Evolutionary conservation across 495 filamentous ascomycete species (phyloP).

Genomic region (Penicillium ucsense): DNA sequence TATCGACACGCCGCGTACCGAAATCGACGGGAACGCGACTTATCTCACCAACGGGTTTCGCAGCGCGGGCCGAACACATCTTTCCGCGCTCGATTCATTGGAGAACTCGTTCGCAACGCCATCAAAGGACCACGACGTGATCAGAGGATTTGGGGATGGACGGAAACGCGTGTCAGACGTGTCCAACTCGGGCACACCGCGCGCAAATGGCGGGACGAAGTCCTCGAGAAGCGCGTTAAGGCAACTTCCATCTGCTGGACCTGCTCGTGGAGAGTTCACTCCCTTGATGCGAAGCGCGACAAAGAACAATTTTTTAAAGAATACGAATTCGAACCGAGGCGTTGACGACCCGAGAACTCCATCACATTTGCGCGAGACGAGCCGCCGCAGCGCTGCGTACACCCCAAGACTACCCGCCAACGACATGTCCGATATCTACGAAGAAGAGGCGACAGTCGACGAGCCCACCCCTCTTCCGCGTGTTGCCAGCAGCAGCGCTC

Average conservation of each 20-base stretch:
- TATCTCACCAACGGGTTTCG: conserved; percentile 54
- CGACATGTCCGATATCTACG: conserved; percentile 58
- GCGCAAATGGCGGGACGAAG: conserved; percentile 42
- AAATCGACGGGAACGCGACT: conserved; percentile 66
- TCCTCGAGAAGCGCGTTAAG: conserved; percentile 45
- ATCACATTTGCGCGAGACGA: conserved; percentile 45
- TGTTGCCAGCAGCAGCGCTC: conserved; percentile 62
- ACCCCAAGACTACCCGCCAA: conserved; percentile 51
- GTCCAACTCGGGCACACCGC: conserved; percentile 59
- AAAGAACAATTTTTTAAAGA: conserved; percentile 60
- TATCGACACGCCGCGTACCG: conserved; percentile 72
- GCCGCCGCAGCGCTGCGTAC: conserved; percentile 51
- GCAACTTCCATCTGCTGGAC: conserved; percentile 49
- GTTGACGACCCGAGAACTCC: conserved; percentile 58
- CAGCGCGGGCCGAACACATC: conserved; percentile 34
- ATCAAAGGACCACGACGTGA: conserved; percentile 62
- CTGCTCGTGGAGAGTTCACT: conserved; percentile 75
- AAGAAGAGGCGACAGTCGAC: conserved; percentile 49
- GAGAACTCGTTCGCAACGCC: conserved; percentile 83
- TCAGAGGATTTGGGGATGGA: conserved; percentile 57
- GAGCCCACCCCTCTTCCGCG: conserved; percentile 58
- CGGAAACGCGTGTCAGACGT: conserved; percentile 38
- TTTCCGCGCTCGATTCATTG: conserved; percentile 67
- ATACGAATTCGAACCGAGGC: conserved; percentile 41
- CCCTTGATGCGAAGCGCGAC: conserved; percentile 86